These are phyloP conservation scores for Aspergillus ochraceoroseus DNA, from an alignment of 2,329 filamentous ascomycete genomes.

Conservation along the genomic window DNA sequence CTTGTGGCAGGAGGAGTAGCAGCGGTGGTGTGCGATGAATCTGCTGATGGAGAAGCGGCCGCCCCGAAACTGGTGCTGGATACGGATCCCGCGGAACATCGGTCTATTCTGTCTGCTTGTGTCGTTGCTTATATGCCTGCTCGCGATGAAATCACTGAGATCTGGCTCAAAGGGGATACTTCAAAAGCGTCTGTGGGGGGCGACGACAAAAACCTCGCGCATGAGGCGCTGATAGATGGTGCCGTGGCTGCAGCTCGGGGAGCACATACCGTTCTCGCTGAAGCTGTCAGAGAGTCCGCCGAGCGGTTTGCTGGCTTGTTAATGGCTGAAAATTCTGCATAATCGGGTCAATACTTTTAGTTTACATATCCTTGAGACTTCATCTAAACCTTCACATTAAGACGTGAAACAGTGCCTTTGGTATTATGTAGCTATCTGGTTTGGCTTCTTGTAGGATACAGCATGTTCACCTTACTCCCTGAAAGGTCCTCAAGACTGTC, in stretches of 20 bases:
- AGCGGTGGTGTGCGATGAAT: conserved; percentile 58
- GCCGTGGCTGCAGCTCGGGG: conserved; percentile 60
- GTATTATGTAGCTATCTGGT: no score
- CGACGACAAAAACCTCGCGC: conserved; percentile 37
- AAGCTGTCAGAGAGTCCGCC: conserved; percentile 57
- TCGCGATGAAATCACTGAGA: conserved; percentile 85
- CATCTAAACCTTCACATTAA: no score
- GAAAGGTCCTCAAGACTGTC: no score
- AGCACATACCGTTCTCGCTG: conserved; percentile 55
- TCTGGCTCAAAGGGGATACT: conserved; percentile 82
- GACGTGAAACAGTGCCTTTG: no score
- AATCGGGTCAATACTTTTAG: conserved; percentile 4
- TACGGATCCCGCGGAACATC: conserved; percentile 75
- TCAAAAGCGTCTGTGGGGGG: conserved; percentile 29
- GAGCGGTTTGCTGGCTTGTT: conserved; percentile 35
- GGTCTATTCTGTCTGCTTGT: conserved; percentile 72
- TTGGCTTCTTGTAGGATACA: no score
- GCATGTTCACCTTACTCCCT: no score
- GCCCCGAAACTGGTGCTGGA: conserved; percentile 58
- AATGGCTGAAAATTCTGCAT: conserved; percentile 7
- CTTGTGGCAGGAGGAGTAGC: conserved; percentile 84
- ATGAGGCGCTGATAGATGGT: conserved; percentile 56
- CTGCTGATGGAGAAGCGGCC: conserved; percentile 21
- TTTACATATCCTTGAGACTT: no score
- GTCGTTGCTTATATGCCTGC: conserved; percentile 83